phyloP scores from a whole-genome alignment of 805 yeast species.

The Sporopachydermia lactativora region DNA sequence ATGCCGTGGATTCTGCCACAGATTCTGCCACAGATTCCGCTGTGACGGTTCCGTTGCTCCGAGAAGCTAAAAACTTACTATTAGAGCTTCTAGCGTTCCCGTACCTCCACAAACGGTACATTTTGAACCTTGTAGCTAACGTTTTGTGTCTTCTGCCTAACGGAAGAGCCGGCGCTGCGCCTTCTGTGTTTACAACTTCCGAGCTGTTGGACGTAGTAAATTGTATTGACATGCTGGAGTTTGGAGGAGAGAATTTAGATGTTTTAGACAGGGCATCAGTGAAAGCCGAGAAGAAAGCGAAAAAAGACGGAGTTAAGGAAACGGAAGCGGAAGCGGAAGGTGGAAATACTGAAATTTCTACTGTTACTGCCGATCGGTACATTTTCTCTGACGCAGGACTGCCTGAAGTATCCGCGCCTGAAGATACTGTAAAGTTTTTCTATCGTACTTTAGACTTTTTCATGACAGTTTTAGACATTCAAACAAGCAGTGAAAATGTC shows the following conservation, averaged over 20 bases:
- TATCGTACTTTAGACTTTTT: background rate
- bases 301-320: background rate
- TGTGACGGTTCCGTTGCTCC: background rate
- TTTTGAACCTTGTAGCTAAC: background rate
- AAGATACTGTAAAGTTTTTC: background rate
- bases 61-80: background rate
- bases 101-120: background rate
- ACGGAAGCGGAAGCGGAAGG: background rate
- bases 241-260: background rate
- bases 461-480: conserved; percentile 1
- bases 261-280: background rate
- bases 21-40: background rate
- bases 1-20: background rate
- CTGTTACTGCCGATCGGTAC: background rate
- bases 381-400: background rate
- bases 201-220: background rate
- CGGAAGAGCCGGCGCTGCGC: background rate
- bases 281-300: background rate
- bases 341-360: too few species aligned
- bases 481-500: background rate
- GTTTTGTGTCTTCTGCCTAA: background rate
- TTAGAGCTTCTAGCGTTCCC: background rate
- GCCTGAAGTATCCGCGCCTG: too few species aligned
- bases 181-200: background rate
- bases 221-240: background rate